A percentile compares a stretch with the other conserved stretches of the same genome.
Evolutionary conservation across 1,284 basidiomycete genomes (phyloP).

Genomic region (Moniliophthora roreri): DNA sequence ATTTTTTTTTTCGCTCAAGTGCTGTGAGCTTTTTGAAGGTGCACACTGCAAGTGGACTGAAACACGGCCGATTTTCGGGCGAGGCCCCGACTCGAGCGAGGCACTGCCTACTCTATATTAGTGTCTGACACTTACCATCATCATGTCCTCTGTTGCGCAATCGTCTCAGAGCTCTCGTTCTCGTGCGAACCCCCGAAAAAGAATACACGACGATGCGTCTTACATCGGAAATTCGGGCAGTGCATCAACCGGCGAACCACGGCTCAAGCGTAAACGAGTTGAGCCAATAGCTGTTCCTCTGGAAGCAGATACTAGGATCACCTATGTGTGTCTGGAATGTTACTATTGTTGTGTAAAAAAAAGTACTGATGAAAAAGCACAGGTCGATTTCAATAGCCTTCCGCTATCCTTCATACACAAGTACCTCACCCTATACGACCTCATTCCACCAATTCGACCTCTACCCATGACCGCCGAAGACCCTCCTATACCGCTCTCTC

Average conservation of each 20-base stretch:
- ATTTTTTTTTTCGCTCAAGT: background rate
- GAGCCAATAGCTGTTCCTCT: slow-evolving; percentile 27
- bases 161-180: slow-evolving; percentile 6
- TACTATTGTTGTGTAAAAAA: background rate
- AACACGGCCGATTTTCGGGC: background rate
- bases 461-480: slow-evolving; percentile 64
- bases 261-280: slow-evolving; percentile 56
- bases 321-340: slow-evolving; percentile 34
- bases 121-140: background rate
- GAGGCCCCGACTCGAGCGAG: background rate
- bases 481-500: slow-evolving; percentile 62
- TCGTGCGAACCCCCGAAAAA: slow-evolving; percentile 6
- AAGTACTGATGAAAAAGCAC: slow-evolving; percentile 6
- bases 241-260: slow-evolving; percentile 50
- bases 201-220: slow-evolving; percentile 55
- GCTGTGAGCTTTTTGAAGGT: slow-evolving; percentile 2
- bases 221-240: slow-evolving; percentile 57
- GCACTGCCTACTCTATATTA: background rate
- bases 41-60: background rate
- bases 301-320: slow-evolving; percentile 38
- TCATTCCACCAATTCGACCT: slow-evolving; percentile 64
- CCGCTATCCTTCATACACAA: slow-evolving; percentile 58
- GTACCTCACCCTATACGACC: slow-evolving; percentile 69
- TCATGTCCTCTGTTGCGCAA: slow-evolving; percentile 3
- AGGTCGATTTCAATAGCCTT: slow-evolving; percentile 74